A percentile compares a stretch with the other conserved stretches of the same genome.
Conservation (phyloP, 129 eudicot species). For the Calendula officinalis region DNA sequence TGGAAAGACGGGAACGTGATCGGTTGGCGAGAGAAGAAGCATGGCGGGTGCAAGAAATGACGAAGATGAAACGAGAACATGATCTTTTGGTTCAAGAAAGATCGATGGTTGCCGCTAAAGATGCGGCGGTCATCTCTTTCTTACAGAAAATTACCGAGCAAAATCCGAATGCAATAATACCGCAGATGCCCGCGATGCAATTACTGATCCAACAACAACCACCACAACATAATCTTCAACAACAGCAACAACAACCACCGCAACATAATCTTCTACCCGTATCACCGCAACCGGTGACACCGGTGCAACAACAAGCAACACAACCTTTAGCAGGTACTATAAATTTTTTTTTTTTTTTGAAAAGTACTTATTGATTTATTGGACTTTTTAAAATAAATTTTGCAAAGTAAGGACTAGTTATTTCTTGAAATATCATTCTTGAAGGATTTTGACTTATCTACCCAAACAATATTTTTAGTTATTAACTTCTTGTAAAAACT, state of each 20-base stretch:
- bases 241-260: conserved; percentile 21
- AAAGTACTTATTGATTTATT: too few species aligned
- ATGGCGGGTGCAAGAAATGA: conserved; percentile 77
- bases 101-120: conserved; percentile 79
- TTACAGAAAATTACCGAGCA: conserved; percentile 66
- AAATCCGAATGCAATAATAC: conserved; percentile 27
- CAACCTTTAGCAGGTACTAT: conserved; percentile 26
- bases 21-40: conserved; percentile 70
- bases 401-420: too few species aligned
- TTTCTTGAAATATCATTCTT: too few species aligned
- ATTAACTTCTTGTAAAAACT: too few species aligned
- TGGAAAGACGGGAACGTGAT: conserved; percentile 75
- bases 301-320: conserved; percentile 15
- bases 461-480: too few species aligned
- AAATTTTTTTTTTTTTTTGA: neutral
- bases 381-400: neutral
- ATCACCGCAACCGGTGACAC: neutral
- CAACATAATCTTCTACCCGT: conserved; percentile 1
- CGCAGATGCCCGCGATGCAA: conserved; percentile 36
- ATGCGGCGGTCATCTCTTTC: conserved; percentile 63
- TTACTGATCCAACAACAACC: conserved; percentile 32
- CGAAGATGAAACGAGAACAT: conserved; percentile 68
- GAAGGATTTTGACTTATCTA: too few species aligned
- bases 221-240: conserved; percentile 26
- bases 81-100: conserved; percentile 74